Conservation (phyloP, 331 rosid genomes). For the Telfairia occidentalis region DNA sequence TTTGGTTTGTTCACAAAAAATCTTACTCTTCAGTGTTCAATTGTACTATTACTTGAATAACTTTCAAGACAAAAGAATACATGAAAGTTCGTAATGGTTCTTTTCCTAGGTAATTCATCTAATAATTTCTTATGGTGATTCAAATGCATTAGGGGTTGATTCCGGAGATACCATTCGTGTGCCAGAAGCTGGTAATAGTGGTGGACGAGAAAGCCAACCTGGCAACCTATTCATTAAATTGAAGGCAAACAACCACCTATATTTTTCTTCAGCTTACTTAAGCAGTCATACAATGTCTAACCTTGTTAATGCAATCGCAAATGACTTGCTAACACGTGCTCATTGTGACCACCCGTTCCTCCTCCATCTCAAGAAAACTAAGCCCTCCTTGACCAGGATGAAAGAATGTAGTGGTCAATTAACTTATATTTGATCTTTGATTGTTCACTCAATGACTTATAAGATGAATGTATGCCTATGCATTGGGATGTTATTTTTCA, state of each 20-base stretch:
- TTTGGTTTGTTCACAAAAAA: not conserved
- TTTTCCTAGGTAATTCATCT: not conserved
- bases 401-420: not conserved
- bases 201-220: slow-evolving; percentile 51
- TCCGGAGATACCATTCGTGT: slow-evolving; percentile 87
- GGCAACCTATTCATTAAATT: slow-evolving; percentile 63
- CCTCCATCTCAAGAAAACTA: not conserved
- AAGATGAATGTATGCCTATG: not conserved
- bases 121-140: not conserved
- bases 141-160: slow-evolving; percentile 59
- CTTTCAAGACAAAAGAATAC: not conserved
- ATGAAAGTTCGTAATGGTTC: not conserved
- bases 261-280: not conserved
- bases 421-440: not conserved
- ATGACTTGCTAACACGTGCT: not conserved
- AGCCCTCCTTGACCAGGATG: not conserved
- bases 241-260: slow-evolving; percentile 30
- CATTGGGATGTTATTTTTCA: not conserved
- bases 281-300: not conserved
- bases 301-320: not conserved
- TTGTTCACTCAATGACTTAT: not conserved
- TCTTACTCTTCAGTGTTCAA: not conserved
- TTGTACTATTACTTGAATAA: not conserved
- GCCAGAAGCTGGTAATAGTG: slow-evolving; percentile 83
- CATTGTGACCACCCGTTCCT: not conserved